Evolutionary conservation across 2,329 filamentous ascomycete genomes (phyloP).

Genomic region (Plectosphaerella plurivora): DNA sequence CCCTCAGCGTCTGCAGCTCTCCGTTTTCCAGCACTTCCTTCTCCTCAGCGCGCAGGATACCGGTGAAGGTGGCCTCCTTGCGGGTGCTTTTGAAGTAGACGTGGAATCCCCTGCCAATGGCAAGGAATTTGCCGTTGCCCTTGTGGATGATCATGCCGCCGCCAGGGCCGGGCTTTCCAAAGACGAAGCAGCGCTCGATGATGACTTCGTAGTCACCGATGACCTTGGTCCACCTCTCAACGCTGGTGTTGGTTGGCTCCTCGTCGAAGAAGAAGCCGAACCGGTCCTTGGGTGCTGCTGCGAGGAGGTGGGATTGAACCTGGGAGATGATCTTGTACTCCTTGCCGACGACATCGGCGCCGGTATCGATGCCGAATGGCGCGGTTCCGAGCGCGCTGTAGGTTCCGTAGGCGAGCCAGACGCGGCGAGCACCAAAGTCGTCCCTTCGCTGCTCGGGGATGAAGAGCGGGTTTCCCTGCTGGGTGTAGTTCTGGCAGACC

Average conservation of each 20-base stretch:
- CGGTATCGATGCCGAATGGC: slow-evolving; percentile 35
- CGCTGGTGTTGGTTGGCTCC: slow-evolving; percentile 13
- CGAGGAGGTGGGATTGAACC: slow-evolving; percentile 19
- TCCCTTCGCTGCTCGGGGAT: slow-evolving; percentile 49
- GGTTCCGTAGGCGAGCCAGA: slow-evolving; percentile 36
- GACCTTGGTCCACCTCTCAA: slow-evolving; percentile 19
- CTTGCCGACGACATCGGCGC: slow-evolving; percentile 20
- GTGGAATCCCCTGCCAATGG: slow-evolving; percentile 32
- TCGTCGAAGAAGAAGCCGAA: slow-evolving; percentile 35
- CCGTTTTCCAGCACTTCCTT: slow-evolving; percentile 29
- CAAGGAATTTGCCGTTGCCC: slow-evolving; percentile 26
- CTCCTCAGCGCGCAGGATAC: slow-evolving; percentile 29
- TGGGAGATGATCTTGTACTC: slow-evolving; percentile 26
- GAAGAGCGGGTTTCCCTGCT: slow-evolving; percentile 39
- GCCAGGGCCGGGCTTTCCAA: slow-evolving; percentile 31
- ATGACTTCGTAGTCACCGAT: slow-evolving; percentile 28
- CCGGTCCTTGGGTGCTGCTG: slow-evolving; percentile 21
- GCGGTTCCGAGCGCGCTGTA: slow-evolving; percentile 30
- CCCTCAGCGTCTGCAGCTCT: slow-evolving; percentile 22
- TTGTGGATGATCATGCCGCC: slow-evolving; percentile 33
- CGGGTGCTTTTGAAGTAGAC: slow-evolving; percentile 24
- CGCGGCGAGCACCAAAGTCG: slow-evolving; percentile 34
- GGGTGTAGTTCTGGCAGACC: slow-evolving; percentile 37
- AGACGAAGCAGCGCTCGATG: slow-evolving; percentile 33
- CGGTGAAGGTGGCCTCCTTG: slow-evolving; percentile 27